Base-by-base conservation (phyloP, 2,329 filamentous ascomycete genomes). In the Talaromyces sp. region DNA sequence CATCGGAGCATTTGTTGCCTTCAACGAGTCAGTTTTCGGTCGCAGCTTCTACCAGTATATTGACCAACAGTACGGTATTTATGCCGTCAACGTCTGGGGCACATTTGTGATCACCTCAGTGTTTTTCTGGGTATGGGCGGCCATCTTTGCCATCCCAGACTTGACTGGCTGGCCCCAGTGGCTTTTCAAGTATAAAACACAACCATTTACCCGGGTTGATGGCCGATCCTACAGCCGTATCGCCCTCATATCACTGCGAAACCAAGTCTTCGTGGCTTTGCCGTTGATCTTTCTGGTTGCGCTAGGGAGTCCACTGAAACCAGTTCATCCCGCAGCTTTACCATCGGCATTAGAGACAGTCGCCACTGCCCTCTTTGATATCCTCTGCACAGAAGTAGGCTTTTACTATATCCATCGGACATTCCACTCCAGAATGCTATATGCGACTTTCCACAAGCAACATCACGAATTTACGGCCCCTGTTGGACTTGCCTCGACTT, bases 251-350 rank as follows among this genome's bases (percentile, higher is more conserved):
- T 56, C 57, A 4, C 53, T 62, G 14, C 58, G 60, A 29, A 62
- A 62, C 49, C 60, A 62, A 50, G 24, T 62, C 41, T 27, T 62
- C 17, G 60, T 62, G 21, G 58, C 58, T 17, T 53, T 62, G 38
- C 57, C 58, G 5, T 27, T 60, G 43, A 41, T 56, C 26, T 24
- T 56, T 55, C 27, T 56, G 27, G 7, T 13, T 10, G 27, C 26
- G 27, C 6, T 29, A 13, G 17, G 1, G 8, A 29, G 49, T 29
- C 49, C 49, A 26, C 49, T 52, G 24, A 52, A 52, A 14, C 49
- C 49, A 29, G 49, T 52, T 13, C 26, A 52, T 19, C 49, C 49
- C 14, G 13, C 49, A 3, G 21, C 49, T 27, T 29, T 52, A 29
- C 49, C 49, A 31, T 52, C 49, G 3, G 7, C 49, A 17, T 13